A percentile compares a stretch with the other conserved stretches of the same genome.
These are phyloP conservation scores for Globisporangium paddicum DNA, from an alignment of 352 stramenopile genomes.

Conservation along the genomic window DNA sequence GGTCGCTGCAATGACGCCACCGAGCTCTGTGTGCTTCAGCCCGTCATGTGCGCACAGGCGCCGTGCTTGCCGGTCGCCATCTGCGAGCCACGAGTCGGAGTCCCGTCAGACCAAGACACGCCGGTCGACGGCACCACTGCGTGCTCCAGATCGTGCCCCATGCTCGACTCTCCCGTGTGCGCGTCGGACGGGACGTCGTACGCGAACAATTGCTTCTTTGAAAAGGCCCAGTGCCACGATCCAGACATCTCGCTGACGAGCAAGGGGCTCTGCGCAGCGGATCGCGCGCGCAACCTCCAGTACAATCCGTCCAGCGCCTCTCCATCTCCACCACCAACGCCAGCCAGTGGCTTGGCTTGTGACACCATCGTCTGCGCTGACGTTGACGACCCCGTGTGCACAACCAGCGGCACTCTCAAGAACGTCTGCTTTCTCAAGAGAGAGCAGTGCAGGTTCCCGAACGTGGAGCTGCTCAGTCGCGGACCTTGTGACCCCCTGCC, in stretches of 20 bases:
- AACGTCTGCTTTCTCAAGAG: slow-evolving; percentile 40
- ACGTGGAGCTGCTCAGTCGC: slow-evolving; percentile 18
- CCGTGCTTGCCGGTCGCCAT: slow-evolving; percentile 43
- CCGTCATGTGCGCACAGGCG: slow-evolving; percentile 24
- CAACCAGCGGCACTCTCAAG: slow-evolving; percentile 33
- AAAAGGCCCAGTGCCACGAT: slow-evolving; percentile 32
- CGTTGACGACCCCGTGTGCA: slow-evolving; percentile 47
- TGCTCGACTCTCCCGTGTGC: slow-evolving; percentile 37
- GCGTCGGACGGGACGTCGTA: slow-evolving; percentile 42
- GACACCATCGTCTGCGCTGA: slow-evolving; percentile 31
- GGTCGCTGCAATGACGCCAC: slow-evolving; percentile 33
- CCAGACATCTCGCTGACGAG: slow-evolving; percentile 17
- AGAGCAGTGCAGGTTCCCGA: slow-evolving; percentile 22
- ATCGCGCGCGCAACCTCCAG: slow-evolving; percentile 21
- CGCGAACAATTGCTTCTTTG: slow-evolving; percentile 47
- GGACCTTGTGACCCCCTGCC: slow-evolving; percentile 21
- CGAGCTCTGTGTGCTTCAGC: slow-evolving; percentile 36
- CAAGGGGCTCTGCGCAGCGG: slow-evolving; percentile 23
- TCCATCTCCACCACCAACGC: not conserved
- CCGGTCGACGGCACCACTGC: not conserved
- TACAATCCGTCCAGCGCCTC: slow-evolving; percentile 20
- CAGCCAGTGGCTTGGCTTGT: slow-evolving; percentile 1
- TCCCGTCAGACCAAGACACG: not conserved
- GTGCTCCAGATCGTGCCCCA: slow-evolving; percentile 31
- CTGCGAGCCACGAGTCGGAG: slow-evolving; percentile 26